phyloP scores from a whole-genome alignment of 805 yeast genomes.

The Candida ulmi region DNA sequence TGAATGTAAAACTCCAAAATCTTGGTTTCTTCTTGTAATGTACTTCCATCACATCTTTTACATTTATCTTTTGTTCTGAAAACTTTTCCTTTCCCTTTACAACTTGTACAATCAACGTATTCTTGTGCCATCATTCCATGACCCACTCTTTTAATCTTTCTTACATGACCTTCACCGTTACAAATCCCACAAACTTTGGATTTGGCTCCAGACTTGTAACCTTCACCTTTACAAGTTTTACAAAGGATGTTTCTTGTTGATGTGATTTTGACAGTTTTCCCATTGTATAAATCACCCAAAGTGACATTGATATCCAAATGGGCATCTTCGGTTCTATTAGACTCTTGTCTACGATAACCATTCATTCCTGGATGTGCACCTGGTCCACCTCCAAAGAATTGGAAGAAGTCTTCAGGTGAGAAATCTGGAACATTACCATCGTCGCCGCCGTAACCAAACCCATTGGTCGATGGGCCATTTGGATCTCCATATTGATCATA shows the following conservation, averaged over 20 bases:
- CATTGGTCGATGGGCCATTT: conserved; percentile 26
- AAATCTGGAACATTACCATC: conserved; percentile 39
- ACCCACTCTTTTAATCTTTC: conserved; percentile 57
- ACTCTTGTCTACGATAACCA: conserved; percentile 7
- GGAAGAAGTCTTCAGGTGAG: conserved; percentile 71
- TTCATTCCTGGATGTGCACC: conserved; percentile 13
- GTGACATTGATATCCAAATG: conserved; percentile 57
- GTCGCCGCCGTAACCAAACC: conserved; percentile 32
- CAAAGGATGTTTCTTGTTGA: conserved; percentile 72
- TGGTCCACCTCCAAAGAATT: conserved; percentile 46
- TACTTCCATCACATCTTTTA: conserved; percentile 65
- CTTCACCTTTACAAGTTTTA: conserved; percentile 66
- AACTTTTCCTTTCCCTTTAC: conserved; percentile 66
- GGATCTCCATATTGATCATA: conserved; percentile 54
- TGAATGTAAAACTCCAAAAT: conserved; percentile 72
- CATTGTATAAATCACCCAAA: conserved; percentile 71
- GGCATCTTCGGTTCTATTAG: conserved; percentile 59
- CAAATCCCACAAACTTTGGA: conserved; percentile 59
- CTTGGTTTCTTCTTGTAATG: conserved; percentile 57
- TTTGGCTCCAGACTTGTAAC: conserved; percentile 58
- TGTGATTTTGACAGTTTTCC: conserved; percentile 71
- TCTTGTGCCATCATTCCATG: conserved; percentile 72
- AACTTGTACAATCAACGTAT: conserved; percentile 53
- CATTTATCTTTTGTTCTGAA: conserved; percentile 67
- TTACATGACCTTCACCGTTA: conserved; percentile 62